These are phyloP conservation scores for Aspergillus leporis DNA, from an alignment of 495 filamentous ascomycete species.

Conservation along the genomic window DNA sequence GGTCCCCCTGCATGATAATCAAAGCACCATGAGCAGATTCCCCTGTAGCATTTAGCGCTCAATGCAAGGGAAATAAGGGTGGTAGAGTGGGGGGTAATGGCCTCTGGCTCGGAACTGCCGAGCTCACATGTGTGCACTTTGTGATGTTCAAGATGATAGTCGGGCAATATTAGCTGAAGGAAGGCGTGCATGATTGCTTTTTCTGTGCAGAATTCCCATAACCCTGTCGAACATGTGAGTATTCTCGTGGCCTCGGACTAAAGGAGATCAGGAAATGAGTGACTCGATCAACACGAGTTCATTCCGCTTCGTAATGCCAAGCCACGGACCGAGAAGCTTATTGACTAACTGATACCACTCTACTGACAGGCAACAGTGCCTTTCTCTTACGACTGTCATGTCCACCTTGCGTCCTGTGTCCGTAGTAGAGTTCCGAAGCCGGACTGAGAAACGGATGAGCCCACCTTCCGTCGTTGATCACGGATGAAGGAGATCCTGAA, in stretches of 20 bases:
- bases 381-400: not conserved
- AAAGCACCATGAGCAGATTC: not conserved
- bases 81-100: not conserved
- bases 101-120: not conserved
- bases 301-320: conserved; percentile 1
- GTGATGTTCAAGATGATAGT: not conserved
- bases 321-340: not conserved
- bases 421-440: not conserved
- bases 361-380: not conserved
- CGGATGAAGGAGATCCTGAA: too few relatives aligned
- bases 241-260: not conserved
- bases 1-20: not conserved
- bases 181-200: not conserved
- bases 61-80: not conserved
- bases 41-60: not conserved
- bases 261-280: not conserved
- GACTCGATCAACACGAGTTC: not conserved
- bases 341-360: not conserved
- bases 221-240: not conserved
- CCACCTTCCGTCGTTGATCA: not conserved
- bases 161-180: not conserved
- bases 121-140: not conserved
- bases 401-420: too few relatives aligned
- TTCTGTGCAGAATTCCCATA: not conserved
- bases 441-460: not conserved